phyloP scores from a whole-genome alignment of 1,139 yeast genomes.

The Lodderomyces parapsilosis region DNA sequence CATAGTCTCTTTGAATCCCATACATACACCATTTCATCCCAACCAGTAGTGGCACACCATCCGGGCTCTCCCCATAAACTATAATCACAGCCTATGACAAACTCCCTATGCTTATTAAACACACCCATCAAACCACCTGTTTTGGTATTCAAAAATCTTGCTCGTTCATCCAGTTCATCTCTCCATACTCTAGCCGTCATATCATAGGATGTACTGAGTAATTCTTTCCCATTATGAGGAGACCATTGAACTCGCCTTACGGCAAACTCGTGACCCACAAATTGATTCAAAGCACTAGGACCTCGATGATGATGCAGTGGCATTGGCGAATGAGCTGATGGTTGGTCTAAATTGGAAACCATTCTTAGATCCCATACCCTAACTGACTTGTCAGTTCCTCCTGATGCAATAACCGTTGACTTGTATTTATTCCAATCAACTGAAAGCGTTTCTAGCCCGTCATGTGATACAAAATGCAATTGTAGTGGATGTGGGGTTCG shows the following conservation, averaged over 20 bases:
- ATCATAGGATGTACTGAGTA: constrained; percentile 82
- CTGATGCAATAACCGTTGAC: constrained; percentile 75
- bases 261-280: constrained; percentile 88
- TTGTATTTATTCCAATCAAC: constrained; percentile 92
- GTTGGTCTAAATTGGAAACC: constrained; percentile 47
- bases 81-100: constrained; percentile 95
- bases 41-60: constrained; percentile 91
- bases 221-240: constrained; percentile 73
- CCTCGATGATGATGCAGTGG: constrained; percentile 50
- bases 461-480: constrained; percentile 65
- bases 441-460: constrained; percentile 75
- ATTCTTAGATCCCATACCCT: constrained; percentile 87
- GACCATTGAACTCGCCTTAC: constrained; percentile 83
- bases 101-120: constrained; percentile 78
- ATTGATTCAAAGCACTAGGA: constrained; percentile 73
- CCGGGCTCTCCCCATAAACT: constrained; percentile 96
- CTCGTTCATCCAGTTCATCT: constrained; percentile 59
- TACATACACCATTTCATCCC: constrained; percentile 95
- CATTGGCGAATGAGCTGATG: constrained; percentile 34
- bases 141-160: constrained; percentile 40
- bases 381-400: constrained; percentile 83
- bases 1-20: constrained; percentile 66
- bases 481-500: constrained; percentile 65
- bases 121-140: constrained; percentile 49
- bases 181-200: constrained; percentile 90